Base-by-base conservation (phyloP, 2,329 filamentous ascomycete genomes). In the Tolypocladium inflatum region DNA sequence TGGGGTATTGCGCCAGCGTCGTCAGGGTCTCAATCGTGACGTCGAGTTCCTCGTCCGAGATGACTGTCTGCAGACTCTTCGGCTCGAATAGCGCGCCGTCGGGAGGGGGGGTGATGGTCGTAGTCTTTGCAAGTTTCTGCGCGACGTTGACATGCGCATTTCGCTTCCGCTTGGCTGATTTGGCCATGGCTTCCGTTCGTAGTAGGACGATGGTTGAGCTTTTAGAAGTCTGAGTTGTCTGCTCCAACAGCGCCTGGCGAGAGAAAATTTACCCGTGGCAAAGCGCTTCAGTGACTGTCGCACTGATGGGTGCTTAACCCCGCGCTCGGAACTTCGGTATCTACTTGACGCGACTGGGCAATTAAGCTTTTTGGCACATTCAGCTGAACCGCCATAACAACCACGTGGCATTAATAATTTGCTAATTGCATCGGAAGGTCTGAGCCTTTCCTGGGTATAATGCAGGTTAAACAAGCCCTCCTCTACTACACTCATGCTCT, bases 41-140 rank as follows among this genome's bases (percentile, higher is more conserved):
- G 52, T 88, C 86, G 57, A 89, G 76, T 61, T 89, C 86, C 63
- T 88, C 85, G 19, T 78, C 75, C 2, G 83, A 83, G n/a, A 83
- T 76, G 59, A 86, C 70, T 0, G 78, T 76, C 56, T 78, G 73
- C 4, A 85, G 71, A 54, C 68, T 81, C 63, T 75, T 79, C n/a
- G 79, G 76, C 60, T 79, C 78, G 56, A 70, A 62, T 3, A 62
- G 59, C 6, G 65, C 62, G 42, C 68, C 67, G 52, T 75, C 73
- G 37, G 75, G 72, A 0, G 72, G 66, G 4, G 70, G 68, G n/a
- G 70, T 62, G 19, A 67, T 66, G 15, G 65, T 59, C 10, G 56
- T 59, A 1, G 67, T 72, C 63, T 80, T 79, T 19, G 65, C 58
- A 2, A 66, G 59, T 58, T 81, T 80, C 5, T 70, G 65, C 2